Conservation (phyloP, 768 basidiomycete genomes). For the Tulasnella sp. region DNA sequence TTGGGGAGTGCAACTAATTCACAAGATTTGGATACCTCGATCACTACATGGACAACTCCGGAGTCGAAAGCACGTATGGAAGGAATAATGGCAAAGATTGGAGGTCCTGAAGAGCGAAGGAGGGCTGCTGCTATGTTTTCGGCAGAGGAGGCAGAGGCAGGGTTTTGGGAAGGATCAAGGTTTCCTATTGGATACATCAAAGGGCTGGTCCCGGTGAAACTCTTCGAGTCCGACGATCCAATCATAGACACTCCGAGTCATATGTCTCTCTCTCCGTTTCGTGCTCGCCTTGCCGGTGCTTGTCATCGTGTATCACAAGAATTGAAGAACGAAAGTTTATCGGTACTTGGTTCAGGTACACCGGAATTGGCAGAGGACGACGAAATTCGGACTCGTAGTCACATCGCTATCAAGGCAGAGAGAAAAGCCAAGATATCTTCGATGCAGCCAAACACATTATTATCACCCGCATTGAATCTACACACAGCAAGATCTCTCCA, state of each 20-base stretch:
- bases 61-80: conserved; percentile 64
- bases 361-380: too few species aligned
- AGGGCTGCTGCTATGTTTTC: conserved; percentile 52
- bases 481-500: conserved; percentile 68
- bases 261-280: conserved; percentile 29
- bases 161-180: conserved; percentile 54
- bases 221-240: conserved; percentile 27
- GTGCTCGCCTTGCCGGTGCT: conserved; percentile 36
- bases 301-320: conserved; percentile 41
- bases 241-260: neutral
- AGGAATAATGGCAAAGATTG: conserved; percentile 70
- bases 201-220: conserved; percentile 39
- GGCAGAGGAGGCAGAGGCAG: conserved; percentile 26
- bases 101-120: conserved; percentile 51
- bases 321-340: too few species aligned
- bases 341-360: too few species aligned
- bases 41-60: conserved; percentile 67
- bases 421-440: too few species aligned
- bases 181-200: conserved; percentile 41
- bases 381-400: too few species aligned
- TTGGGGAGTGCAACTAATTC: conserved; percentile 1
- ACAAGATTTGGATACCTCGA: conserved; percentile 6
- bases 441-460: neutral
- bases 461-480: conserved; percentile 31
- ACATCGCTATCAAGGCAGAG: too few species aligned